Base-by-base conservation (phyloP, 495 filamentous ascomycete species). In the Copromyces sp. region DNA sequence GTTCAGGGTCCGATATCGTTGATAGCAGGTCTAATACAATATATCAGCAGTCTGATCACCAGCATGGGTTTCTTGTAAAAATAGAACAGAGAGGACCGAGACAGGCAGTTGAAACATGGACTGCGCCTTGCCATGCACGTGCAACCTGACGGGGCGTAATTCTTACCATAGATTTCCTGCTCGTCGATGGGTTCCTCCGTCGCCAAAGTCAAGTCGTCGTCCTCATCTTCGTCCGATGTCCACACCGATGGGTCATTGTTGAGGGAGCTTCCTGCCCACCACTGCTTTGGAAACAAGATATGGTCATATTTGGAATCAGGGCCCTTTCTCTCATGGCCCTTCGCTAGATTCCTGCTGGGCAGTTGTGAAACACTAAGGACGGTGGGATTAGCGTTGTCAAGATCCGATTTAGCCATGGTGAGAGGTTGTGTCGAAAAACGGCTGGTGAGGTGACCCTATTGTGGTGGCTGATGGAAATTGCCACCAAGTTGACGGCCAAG, bases 311-410 rank as follows among this genome's bases (percentile, higher is more conserved):
- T 80, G 11, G 77, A 79, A 47, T 81, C 80, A 11, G 78, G 75
- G 6, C 77, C 80, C 32, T 73, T 72, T 16, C 79, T 73, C 29
- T 76, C 75, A 29, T 70, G 74, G 16, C 69, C 71, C 42, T 76
- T 88, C 74, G 80, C 81, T 68, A 81, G 74, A 32, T 53, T 82
- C 32, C 88, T 86, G 39, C 92, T 93, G n/a, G 96, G 95, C 38
- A 99, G 90, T 80, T 99, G 93, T 35, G 94, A 94, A 71, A 88
- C 88, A 79, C 90, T 95, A 70, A 98, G 85, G 78, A 99, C 94
- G 32, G 94, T 97, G 70, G 95, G 95, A 84, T 99, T 98, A 71
- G 90, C 93, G 81, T 99, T 99, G 74, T 97, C 90, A 47, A 92
- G 73, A 72, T 78, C 76, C 12, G 61, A 53, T 20, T 73, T 72